Evolutionary conservation across 1,284 basidiomycete genomes (phyloP), one percentile per base, ranked within the genome.

Genomic region (Trametes sp.): DNA sequence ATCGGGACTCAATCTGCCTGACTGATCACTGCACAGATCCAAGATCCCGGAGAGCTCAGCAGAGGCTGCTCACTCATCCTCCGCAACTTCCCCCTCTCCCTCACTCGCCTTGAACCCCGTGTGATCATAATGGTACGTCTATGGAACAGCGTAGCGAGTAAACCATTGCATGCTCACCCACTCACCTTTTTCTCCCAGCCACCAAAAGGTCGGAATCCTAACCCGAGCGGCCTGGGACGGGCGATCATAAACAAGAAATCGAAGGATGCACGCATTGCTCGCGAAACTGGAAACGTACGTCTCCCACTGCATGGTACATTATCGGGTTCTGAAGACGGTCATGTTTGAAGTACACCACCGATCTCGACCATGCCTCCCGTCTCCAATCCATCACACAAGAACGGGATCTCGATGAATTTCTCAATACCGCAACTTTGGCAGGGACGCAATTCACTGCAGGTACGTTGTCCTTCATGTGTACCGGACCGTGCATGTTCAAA

Each of bases 401-500:
- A 79, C 84, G 89, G 62, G 96, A 98, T 80, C 82, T 99, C 29
- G 97, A 98, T 70, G 96, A 97, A 76, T 99, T 99, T 76, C 80
- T 99, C 63, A 97, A 89, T 74, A 98, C 95, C 21, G 98, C 98
- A 4, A 92, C 95, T 67, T 81, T 99, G 54, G 98, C 98, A 23
- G 97, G 94, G 57, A 92, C 91, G 16, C 95, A 99, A 72, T 99
- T 99, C 74, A 96, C 95, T n/a, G 98, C 96, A 38, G 95, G 95
- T 95, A 65, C 54, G 86, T 74, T n/a, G 10, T 29, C 2, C 21
- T 21, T 23, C n/a, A 10, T 36, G 26, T 31, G n/a, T 3, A n/a
- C 16, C n/a, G 21, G 13, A 19, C 19, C 11, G n/a, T n/a, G n/a
- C n/a, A 4, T 7, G 21, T 36, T 28, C 50, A 59, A 38, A 13